Evolutionary conservation across 257 asterid genomes (phyloP), one percentile per base, ranked within the genome.

Genomic region (Cruciata laevipes): DNA sequence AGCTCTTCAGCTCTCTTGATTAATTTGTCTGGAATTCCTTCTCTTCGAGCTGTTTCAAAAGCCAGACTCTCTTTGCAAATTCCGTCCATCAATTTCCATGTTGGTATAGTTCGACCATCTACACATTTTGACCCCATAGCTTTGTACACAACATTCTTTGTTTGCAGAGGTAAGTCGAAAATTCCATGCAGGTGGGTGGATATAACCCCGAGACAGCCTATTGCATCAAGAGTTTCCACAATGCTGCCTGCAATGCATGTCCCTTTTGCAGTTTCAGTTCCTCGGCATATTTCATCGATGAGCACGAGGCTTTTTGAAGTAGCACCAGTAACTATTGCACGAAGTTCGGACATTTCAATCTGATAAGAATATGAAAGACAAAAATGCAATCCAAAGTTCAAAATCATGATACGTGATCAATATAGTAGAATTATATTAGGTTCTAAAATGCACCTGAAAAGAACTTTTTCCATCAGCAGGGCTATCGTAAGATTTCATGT

Each of bases 401-500:
- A 4, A 38, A 38, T 38, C 13, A 38, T 38, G 7, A 38, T 6
- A 10, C 6, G 47, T 38, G 47, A 38, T 38, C 13, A 10, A 7
- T 38, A 1, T 38, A 38, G 13, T 6, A 38, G 38, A 7, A 33
- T 4, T 33, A 33, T 33, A 4, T 4, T 33, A 33, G 38, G 38
- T 1, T 3, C 5, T n/a, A 37, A 40, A 69, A 49, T 17, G 33
- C 66, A 92, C 98, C 95, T 93, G 99, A 82, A 93, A 93, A 10
- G 99, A 93, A 83, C 97, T 93, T 83, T 93, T 93, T 69, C 97
- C 97, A 78, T 93, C 99, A 3, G 85, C 90, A 47, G 97, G 99
- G 77, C 99, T 94, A 74, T 94, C 99, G 68, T 88, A 90, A 71
- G 99, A 90, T 84, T 90, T 93, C 95, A 90, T 88, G 80, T 93